Percentiles rank a stretch among this genome's conserved stretches.
phyloP scores from a whole-genome alignment of 1,139 yeast species.

The Saccharomycopsis hybrid region DNA sequence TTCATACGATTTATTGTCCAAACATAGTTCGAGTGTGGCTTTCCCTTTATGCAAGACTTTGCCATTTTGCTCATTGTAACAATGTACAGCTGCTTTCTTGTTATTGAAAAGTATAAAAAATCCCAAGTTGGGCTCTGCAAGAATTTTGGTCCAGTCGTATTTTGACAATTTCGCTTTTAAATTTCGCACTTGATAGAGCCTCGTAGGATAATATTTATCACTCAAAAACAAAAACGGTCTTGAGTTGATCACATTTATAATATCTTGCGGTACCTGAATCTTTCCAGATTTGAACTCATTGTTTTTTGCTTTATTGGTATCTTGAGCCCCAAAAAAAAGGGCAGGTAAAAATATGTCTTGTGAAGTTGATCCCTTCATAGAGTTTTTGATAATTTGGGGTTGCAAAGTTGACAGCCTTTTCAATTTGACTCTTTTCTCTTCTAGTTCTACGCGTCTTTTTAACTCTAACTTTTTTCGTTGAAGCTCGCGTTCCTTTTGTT shows the following conservation, averaged over 20 bases:
- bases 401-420: not conserved
- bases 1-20: constrained; percentile 16
- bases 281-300: not conserved
- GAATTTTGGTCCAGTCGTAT: constrained; percentile 60
- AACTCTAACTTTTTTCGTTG: constrained; percentile 23
- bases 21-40: constrained; percentile 20
- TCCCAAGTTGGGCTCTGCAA: constrained; percentile 53
- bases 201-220: constrained; percentile 43
- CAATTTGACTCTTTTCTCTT: constrained; percentile 10
- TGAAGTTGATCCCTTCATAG: not conserved
- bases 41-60: constrained; percentile 31
- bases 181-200: constrained; percentile 23
- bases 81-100: constrained; percentile 55
- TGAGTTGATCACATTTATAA: constrained; percentile 37
- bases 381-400: not conserved
- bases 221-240: constrained; percentile 44
- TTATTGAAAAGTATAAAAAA: constrained; percentile 66
- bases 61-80: constrained; percentile 66
- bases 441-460: constrained; percentile 12
- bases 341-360: not conserved
- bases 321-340: not conserved
- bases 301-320: not conserved
- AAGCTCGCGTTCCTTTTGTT: constrained; percentile 21
- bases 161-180: constrained; percentile 19
- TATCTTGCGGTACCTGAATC: constrained; percentile 3